phyloP scores from a whole-genome alignment of 345 rosid genomes.

The Murraya koenigii region DNA sequence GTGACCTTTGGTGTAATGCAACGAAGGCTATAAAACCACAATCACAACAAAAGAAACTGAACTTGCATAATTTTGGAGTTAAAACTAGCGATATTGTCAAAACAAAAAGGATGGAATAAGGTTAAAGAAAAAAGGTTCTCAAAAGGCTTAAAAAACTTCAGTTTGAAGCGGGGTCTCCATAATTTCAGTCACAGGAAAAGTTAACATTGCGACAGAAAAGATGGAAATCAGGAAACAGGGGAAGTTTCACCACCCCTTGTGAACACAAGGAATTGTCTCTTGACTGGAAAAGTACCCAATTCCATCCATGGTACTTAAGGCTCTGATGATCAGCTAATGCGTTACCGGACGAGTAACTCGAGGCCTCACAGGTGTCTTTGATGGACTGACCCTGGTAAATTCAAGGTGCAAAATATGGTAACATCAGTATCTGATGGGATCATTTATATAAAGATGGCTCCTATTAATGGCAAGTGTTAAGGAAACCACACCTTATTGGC shows the following conservation, averaged over 20 bases:
- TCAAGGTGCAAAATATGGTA: not conserved
- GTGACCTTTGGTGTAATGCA: not conserved
- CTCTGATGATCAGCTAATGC: conserved; percentile 24
- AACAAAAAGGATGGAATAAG: not conserved
- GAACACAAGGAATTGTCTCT: conserved; percentile 33
- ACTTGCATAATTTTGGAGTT: not conserved
- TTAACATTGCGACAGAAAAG: conserved; percentile 31
- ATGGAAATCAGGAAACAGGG: conserved; percentile 35
- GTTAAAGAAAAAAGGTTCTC: not conserved
- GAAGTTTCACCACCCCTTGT: conserved; percentile 41
- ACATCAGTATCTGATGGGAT: not conserved
- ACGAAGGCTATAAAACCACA: not conserved
- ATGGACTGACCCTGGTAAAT: conserved; percentile 68
- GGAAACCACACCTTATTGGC: conserved; percentile 54
- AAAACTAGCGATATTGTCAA: not conserved
- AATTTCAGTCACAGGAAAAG: conserved; percentile 3
- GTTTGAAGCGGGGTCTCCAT: not conserved
- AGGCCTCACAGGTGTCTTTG: conserved; percentile 86
- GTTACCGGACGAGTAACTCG: conserved; percentile 47
- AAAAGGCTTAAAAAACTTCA: not conserved
- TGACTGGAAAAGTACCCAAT: conserved; percentile 22
- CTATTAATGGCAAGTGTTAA: not conserved
- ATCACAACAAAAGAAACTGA: not conserved
- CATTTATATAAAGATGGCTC: not conserved
- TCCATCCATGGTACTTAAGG: conserved; percentile 30